These are phyloP conservation scores for Effrenium voratum DNA, from an alignment of 73 alveolate species.

Conservation along the genomic window DNA sequence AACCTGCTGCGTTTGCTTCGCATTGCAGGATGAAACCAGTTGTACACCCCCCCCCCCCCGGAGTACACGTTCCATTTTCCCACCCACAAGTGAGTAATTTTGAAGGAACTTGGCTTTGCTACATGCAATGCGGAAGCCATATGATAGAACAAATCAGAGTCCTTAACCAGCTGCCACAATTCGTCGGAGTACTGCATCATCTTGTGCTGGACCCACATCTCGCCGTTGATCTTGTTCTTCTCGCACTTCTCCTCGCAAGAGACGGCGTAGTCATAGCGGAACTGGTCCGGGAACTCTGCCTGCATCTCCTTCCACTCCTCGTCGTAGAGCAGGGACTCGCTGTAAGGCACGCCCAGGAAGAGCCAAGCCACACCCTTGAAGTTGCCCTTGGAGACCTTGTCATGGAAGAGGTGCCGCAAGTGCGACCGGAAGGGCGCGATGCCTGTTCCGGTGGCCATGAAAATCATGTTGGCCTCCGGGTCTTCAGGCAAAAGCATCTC, in stretches of 20 bases:
- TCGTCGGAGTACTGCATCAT: conserved; percentile 86
- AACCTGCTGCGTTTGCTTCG: no score
- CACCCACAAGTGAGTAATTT: no score
- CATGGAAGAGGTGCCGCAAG: conserved; percentile 68
- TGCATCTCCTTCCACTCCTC: conserved; percentile 94
- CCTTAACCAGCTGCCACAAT: conserved; percentile 82
- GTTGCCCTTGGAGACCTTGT: conserved; percentile 90
- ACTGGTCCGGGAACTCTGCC: conserved; percentile 82
- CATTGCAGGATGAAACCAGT: no score
- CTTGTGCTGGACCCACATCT: conserved; percentile 93
- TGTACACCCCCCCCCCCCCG: no score
- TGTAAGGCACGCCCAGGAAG: conserved; percentile 88
- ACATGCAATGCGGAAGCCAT: no score
- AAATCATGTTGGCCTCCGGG: conserved; percentile 83
- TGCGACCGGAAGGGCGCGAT: conserved; percentile 89
- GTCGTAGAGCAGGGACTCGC: conserved; percentile 75
- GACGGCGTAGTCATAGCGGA: conserved; percentile 83
- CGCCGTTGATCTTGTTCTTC: conserved; percentile 70
- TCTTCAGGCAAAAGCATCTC: conserved; percentile 92
- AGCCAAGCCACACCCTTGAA: conserved; percentile 90
- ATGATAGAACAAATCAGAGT: no score
- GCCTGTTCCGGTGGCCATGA: conserved; percentile 94
- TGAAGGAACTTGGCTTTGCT: no score
- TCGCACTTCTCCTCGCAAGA: conserved; percentile 81
- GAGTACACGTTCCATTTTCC: no score